Evolutionary conservation across 1,284 basidiomycete species (phyloP).

Genomic region (Naganishia cerealis): DNA sequence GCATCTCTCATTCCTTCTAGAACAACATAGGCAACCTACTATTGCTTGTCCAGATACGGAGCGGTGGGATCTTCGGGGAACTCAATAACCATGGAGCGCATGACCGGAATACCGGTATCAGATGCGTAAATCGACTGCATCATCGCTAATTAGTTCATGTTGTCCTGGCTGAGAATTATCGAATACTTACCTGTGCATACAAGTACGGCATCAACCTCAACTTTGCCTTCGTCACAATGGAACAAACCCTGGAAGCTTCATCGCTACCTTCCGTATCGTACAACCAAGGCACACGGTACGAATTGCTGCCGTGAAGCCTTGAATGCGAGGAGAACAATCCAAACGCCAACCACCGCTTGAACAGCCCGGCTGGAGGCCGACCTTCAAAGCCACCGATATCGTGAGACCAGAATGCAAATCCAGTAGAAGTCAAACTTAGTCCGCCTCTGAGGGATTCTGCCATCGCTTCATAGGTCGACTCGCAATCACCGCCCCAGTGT

Average conservation of each 20-base stretch:
- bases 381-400: constrained; percentile 77
- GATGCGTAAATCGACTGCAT: constrained; percentile 64
- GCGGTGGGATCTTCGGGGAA: constrained; percentile 67
- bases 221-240: constrained; percentile 67
- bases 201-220: constrained; percentile 73
- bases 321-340: constrained; percentile 57
- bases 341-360: constrained; percentile 74
- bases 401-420: constrained; percentile 70
- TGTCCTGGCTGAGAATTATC: neutral
- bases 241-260: constrained; percentile 63
- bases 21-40: constrained; percentile 32
- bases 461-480: constrained; percentile 75
- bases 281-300: constrained; percentile 73
- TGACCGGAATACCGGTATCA: constrained; percentile 63
- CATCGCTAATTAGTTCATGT: neutral
- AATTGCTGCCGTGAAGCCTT: constrained; percentile 68
- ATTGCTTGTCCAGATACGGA: constrained; percentile 65
- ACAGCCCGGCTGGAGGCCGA: constrained; percentile 67
- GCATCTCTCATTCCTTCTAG: neutral
- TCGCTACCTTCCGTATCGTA: constrained; percentile 62
- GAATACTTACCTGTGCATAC: constrained; percentile 61
- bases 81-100: constrained; percentile 72
- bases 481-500: constrained; percentile 72
- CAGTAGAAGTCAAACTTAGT: constrained; percentile 66
- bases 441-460: constrained; percentile 69